A percentile compares a stretch with the other conserved stretches of the same genome.
Conservation (phyloP, 1,284 basidiomycete genomes). For the Naganishia cerealis region DNA sequence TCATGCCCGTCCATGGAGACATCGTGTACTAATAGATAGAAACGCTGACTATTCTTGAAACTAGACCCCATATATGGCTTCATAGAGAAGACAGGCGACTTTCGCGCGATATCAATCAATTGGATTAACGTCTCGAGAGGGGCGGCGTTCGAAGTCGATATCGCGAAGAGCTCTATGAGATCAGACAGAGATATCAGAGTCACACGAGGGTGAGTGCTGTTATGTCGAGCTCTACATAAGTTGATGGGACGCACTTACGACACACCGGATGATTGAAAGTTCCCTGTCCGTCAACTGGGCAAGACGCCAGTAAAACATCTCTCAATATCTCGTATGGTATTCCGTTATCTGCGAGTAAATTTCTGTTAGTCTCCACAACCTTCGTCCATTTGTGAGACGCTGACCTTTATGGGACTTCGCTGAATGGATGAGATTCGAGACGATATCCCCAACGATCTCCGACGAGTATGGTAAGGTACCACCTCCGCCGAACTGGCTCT, state of each 20-base stretch:
- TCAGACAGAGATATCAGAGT: too few relatives aligned
- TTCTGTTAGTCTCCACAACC: background rate
- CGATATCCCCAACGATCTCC: slow-evolving; percentile 51
- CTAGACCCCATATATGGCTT: slow-evolving; percentile 50
- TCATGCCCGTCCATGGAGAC: slow-evolving; percentile 44
- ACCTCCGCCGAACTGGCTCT: slow-evolving; percentile 30
- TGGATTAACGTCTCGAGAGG: slow-evolving; percentile 47
- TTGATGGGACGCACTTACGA: slow-evolving; percentile 28
- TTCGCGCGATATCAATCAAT: slow-evolving; percentile 35
- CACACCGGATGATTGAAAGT: slow-evolving; percentile 55
- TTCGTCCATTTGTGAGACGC: background rate
- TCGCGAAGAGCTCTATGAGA: slow-evolving; percentile 50
- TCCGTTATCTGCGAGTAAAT: slow-evolving; percentile 43
- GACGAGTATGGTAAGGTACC: slow-evolving; percentile 38
- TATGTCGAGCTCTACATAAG: too few relatives aligned
- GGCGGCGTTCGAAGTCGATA: slow-evolving; percentile 49
- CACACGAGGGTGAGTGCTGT: too few relatives aligned
- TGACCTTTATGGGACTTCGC: slow-evolving; percentile 40
- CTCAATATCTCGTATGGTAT: slow-evolving; percentile 51
- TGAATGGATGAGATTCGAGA: slow-evolving; percentile 39
- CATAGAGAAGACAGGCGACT: slow-evolving; percentile 39
- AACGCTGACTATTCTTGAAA: slow-evolving; percentile 43
- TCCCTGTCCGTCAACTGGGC: slow-evolving; percentile 50
- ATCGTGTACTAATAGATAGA: slow-evolving; percentile 54
- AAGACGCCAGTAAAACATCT: slow-evolving; percentile 49